Evolutionary conservation across 2,329 filamentous ascomycete genomes (phyloP).

Genomic region (Colletotrichum lindemuthianum): DNA sequence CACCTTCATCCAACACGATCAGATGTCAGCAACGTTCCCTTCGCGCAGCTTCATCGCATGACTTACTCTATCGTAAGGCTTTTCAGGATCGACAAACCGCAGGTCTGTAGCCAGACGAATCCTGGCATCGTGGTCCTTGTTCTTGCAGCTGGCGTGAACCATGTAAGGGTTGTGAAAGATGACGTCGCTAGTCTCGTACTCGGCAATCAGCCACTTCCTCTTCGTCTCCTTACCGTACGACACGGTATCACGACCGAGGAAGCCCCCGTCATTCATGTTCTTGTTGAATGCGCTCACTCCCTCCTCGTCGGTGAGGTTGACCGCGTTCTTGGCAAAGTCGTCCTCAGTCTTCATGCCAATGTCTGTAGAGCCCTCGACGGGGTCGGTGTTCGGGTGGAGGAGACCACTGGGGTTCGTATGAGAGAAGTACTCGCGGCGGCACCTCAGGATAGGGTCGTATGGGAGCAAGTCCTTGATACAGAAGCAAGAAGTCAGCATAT

Average conservation of each 20-base stretch:
- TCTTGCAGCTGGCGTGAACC: conserved; percentile 66
- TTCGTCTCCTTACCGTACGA: conserved; percentile 42
- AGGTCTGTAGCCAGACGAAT: conserved; percentile 67
- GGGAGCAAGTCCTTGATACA: conserved; percentile 23
- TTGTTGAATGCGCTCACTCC: conserved; percentile 62
- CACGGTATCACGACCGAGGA: conserved; percentile 52
- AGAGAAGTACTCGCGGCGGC: conserved; percentile 31
- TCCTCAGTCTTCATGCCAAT: conserved; percentile 54
- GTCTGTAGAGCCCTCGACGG: conserved; percentile 52
- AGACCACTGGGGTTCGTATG: conserved; percentile 34
- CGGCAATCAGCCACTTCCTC: conserved; percentile 47
- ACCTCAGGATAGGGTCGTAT: conserved; percentile 23
- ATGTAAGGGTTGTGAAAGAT: conserved; percentile 52
- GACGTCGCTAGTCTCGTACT: conserved; percentile 52
- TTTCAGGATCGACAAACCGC: conserved; percentile 59
- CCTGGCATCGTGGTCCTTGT: conserved; percentile 59
- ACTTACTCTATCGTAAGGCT: conserved; percentile 18
- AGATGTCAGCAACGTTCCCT: neutral
- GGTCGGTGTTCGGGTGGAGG: conserved; percentile 25
- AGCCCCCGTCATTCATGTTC: conserved; percentile 67
- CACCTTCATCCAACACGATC: conserved; percentile 18
- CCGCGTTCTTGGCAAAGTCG: conserved; percentile 57
- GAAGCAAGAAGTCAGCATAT: neutral
- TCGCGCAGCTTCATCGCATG: neutral
- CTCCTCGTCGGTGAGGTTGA: conserved; percentile 62